phyloP scores from a whole-genome alignment of 176 grass and related monocot species.

The Elaeis guineensis region DNA sequence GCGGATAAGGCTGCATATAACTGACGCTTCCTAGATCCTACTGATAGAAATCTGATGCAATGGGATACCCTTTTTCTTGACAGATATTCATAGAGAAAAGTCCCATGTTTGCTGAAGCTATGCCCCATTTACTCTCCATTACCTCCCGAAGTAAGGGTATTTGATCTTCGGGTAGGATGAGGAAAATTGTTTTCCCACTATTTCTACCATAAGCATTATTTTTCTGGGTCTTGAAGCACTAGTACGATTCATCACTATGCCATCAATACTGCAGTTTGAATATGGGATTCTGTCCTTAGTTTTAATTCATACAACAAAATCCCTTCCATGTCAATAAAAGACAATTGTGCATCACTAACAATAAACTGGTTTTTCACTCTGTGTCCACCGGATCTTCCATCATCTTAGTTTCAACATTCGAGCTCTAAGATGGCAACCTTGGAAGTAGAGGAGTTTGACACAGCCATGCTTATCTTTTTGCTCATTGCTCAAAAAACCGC shows the following conservation, averaged over 20 bases:
- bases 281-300: conserved; percentile 48
- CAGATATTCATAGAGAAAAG: no score
- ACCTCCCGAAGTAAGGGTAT: conserved; percentile 26
- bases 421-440: conserved; percentile 55
- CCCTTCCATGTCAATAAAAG: conserved; percentile 76
- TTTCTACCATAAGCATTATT: conserved; percentile 15
- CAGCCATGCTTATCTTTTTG: conserved; percentile 40
- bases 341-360: conserved; percentile 58
- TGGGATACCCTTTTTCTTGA: no score
- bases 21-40: no score
- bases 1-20: no score
- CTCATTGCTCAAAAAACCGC: conserved; percentile 41
- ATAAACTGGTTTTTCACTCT: conserved; percentile 22
- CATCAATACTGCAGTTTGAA: conserved; percentile 64
- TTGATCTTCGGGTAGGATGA: conserved; percentile 53
- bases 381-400: conserved; percentile 28
- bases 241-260: conserved; percentile 54
- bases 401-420: conserved; percentile 53
- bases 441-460: conserved; percentile 34
- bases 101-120: background rate
- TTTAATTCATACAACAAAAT: conserved; percentile 55
- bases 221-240: conserved; percentile 38
- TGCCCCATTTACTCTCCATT: conserved; percentile 26
- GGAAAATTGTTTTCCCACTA: conserved; percentile 31
- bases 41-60: no score